Evolutionary conservation across 225 moss, liverwort and hornwort genomes (phyloP), one percentile per base, ranked within the genome.

Genomic region (Thuidium tamariscinum): DNA sequence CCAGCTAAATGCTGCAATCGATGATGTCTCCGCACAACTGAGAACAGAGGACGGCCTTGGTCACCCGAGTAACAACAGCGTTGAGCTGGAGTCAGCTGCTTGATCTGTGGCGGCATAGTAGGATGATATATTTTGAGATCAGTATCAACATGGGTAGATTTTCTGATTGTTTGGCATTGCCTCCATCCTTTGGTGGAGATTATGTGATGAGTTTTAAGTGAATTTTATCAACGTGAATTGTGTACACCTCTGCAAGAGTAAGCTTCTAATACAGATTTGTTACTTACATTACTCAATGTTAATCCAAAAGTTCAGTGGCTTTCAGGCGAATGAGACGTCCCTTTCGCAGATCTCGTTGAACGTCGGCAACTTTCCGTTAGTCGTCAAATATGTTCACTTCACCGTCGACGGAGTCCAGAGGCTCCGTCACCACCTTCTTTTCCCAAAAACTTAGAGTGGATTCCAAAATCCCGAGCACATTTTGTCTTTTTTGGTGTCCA

Each of bases 1-100:
- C 34, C 98, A 99, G 91, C 92, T 99, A 51, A 99, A 99, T 82
- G 94, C 98, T 46, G 98, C 98, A 80, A 99, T 99, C 77, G 98
- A 99, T 82, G 92, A 96, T 86, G 97, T 99, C 52, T 99, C 98
- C 56, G 95, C 96, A 54, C 98, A 99, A 91, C 88, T 99, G 84
- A 96, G 94, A 87, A 93, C 95, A 51, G 97, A 99, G 66, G 95
- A 99, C 17, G 91, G 93, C 16, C 93, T 94, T 88, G 92, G 92
- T 72, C 81, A 78, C 67, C 77, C 94, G 22, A 97, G 89, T 86
- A 93, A 95, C 74, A 91, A 90, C 89, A 91, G 56, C 59, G 90
- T 90, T 51, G 92, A 92, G 85, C 85, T 92, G 3, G 92, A 92
- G 85, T 90, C 90, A 80, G 88, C 92, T 85, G 92, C 92, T 44